Evolutionary conservation across 192 early-diverging fungal genomes (phyloP).

Genomic region (Rhizophagus prolifer): DNA sequence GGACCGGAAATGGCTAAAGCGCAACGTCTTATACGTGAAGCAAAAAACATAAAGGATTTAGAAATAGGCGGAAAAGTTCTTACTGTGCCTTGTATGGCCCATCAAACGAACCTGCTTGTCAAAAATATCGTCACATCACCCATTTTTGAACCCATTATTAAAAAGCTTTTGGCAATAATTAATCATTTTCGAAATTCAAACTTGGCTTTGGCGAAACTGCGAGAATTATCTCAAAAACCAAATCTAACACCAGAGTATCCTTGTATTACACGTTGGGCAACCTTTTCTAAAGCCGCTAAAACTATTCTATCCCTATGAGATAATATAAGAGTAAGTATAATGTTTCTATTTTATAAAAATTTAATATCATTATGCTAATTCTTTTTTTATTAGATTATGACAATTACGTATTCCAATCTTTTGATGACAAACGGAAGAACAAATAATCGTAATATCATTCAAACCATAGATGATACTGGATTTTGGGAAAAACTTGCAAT

Average conservation of each 20-base stretch:
- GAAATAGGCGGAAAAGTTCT: neutral
- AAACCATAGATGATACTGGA: neutral
- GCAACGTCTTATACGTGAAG: neutral
- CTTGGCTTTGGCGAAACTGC: no score
- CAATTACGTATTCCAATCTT: no score
- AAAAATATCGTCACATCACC: neutral
- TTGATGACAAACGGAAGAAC: neutral
- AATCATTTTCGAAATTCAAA: neutral
- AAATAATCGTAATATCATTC: neutral
- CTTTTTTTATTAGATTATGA: no score
- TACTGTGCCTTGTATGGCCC: neutral
- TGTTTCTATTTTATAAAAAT: no score
- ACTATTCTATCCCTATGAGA: neutral
- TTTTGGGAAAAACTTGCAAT: no score
- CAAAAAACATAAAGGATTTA: neutral
- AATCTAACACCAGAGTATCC: neutral
- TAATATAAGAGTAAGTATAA: neutral
- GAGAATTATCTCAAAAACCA: neutral
- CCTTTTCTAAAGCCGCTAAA: neutral
- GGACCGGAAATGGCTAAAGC: neutral
- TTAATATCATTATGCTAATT: no score
- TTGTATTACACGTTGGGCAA: neutral
- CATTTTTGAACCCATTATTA: neutral
- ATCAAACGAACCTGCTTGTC: neutral
- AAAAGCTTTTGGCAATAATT: neutral